phyloP scores from a whole-genome alignment of 352 stramenopile genomes.

The Phytopythium kandeliae region DNA sequence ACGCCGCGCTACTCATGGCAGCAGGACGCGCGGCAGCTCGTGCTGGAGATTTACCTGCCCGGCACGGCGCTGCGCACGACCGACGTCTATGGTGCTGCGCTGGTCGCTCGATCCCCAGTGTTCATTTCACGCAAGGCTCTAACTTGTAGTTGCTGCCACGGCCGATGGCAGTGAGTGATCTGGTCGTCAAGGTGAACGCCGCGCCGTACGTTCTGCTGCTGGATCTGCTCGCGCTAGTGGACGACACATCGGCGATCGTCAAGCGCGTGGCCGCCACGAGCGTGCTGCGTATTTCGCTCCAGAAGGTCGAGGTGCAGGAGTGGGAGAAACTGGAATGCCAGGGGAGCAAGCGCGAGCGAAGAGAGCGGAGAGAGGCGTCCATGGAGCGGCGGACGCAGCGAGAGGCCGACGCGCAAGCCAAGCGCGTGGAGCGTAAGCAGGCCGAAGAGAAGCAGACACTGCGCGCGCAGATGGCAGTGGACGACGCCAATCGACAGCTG shows the following conservation, averaged over 20 bases:
- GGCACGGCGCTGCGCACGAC: slow-evolving; percentile 36
- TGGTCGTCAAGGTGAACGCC: slow-evolving; percentile 78
- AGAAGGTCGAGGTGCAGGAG: slow-evolving; percentile 28
- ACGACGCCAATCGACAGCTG: slow-evolving; percentile 69
- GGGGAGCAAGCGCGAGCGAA: slow-evolving; percentile 26
- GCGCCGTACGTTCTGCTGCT: slow-evolving; percentile 70
- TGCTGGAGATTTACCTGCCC: slow-evolving; percentile 47
- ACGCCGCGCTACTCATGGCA: slow-evolving; percentile 62
- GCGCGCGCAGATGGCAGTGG: slow-evolving; percentile 75
- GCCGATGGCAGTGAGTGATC: slow-evolving; percentile 49
- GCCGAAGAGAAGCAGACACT: slow-evolving; percentile 70
- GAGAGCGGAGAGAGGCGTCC: slow-evolving; percentile 41
- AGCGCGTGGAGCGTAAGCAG: slow-evolving; percentile 48
- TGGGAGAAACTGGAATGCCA: slow-evolving; percentile 42
- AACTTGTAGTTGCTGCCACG: not conserved
- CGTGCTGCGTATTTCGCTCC: slow-evolving; percentile 39
- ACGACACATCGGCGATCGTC: slow-evolving; percentile 40
- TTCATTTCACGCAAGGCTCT: not conserved
- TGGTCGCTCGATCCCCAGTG: not conserved
- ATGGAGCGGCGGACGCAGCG: slow-evolving; percentile 52
- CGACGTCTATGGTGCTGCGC: slow-evolving; percentile 57
- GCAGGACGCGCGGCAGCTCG: slow-evolving; percentile 41
- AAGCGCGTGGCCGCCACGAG: slow-evolving; percentile 35
- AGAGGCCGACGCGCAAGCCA: slow-evolving; percentile 33
- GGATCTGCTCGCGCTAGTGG: slow-evolving; percentile 53